Conservation (phyloP, 2,329 filamentous ascomycete species). For the Scedosporium aurantiacum region DNA sequence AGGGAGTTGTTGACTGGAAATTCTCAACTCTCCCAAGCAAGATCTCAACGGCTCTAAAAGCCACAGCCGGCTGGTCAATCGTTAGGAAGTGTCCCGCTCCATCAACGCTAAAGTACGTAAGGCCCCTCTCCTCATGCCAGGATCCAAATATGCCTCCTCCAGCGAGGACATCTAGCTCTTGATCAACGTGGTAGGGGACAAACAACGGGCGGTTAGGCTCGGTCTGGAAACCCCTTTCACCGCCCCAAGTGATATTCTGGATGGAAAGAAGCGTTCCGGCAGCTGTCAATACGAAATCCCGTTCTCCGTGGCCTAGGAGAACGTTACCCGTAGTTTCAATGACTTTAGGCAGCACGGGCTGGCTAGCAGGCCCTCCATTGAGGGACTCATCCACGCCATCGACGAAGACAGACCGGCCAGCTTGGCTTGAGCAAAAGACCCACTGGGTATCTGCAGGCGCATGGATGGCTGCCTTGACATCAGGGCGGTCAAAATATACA, state of each 20-base stretch:
- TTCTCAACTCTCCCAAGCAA: slow-evolving; percentile 58
- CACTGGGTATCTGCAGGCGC: slow-evolving; percentile 33
- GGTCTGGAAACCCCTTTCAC: slow-evolving; percentile 56
- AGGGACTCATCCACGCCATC: slow-evolving; percentile 35
- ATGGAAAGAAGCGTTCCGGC: slow-evolving; percentile 62
- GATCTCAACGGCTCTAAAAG: slow-evolving; percentile 65
- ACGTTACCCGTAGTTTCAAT: slow-evolving; percentile 32
- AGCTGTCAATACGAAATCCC: slow-evolving; percentile 54
- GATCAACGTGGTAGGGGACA: slow-evolving; percentile 46
- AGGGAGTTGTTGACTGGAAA: slow-evolving; percentile 30
- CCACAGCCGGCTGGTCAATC: slow-evolving; percentile 56
- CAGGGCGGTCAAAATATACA: slow-evolving; percentile 60
- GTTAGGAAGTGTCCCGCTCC: slow-evolving; percentile 57
- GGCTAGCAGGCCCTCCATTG: slow-evolving; percentile 31
- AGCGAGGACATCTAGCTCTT: slow-evolving; percentile 34
- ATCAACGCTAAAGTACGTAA: slow-evolving; percentile 59
- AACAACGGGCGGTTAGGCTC: slow-evolving; percentile 52
- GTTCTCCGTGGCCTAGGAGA: slow-evolving; percentile 25
- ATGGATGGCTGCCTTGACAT: slow-evolving; percentile 60
- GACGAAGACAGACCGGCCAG: slow-evolving; percentile 31
- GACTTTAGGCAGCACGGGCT: slow-evolving; percentile 53
- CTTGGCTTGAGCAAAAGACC: slow-evolving; percentile 41
- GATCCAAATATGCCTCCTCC: slow-evolving; percentile 59
- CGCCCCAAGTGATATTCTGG: slow-evolving; percentile 75
- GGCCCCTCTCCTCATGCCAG: slow-evolving; percentile 59